Conservation (phyloP, 768 basidiomycete species). For the Amanita rimosa region DNA sequence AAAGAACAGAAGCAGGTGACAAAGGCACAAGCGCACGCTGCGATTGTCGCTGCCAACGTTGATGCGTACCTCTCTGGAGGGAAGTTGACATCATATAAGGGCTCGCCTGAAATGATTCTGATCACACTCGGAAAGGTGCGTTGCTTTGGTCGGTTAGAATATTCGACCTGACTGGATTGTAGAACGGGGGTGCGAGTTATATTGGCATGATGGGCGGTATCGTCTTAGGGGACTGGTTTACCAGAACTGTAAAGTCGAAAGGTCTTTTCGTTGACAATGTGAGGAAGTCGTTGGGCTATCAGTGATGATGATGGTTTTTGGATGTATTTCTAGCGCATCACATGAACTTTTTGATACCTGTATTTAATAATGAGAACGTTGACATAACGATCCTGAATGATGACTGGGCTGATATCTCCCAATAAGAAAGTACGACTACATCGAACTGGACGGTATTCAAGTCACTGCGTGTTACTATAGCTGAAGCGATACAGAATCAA, state of each 20-base stretch:
- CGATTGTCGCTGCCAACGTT: constrained; percentile 39
- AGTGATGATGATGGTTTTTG: not conserved
- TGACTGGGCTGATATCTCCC: too few species aligned
- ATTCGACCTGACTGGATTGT: not conserved
- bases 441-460: too few species aligned
- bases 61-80: constrained; percentile 18
- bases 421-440: too few species aligned
- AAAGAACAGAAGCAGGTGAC: constrained; percentile 39
- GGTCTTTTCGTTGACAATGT: constrained; percentile 10
- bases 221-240: constrained; percentile 31
- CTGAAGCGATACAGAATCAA: too few species aligned
- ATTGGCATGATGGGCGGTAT: constrained; percentile 32
- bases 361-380: too few species aligned
- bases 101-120: constrained; percentile 13
- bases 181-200: constrained; percentile 29
- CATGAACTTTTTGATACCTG: too few species aligned
- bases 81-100: constrained; percentile 31
- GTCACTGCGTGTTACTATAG: too few species aligned
- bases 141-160: not conserved
- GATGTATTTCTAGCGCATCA: constrained; percentile 12
- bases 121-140: constrained; percentile 38
- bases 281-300: not conserved
- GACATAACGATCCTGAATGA: too few species aligned
- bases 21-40: constrained; percentile 34
- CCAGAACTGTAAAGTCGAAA: constrained; percentile 18